Evolutionary conservation across 345 rosid genomes (phyloP).

Genomic region (Euphorbia peplus): DNA sequence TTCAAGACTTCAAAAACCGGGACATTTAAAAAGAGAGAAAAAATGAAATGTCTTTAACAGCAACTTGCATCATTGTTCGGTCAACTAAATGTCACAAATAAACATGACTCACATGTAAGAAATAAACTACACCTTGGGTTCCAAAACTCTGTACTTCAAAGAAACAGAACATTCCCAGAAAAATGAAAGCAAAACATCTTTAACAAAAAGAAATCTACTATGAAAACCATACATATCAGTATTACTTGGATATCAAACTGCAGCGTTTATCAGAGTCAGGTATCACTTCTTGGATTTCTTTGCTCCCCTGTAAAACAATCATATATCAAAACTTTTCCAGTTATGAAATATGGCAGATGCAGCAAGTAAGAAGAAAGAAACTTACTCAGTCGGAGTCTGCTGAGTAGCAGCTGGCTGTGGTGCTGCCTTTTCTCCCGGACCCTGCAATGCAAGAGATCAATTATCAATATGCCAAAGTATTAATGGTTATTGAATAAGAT

Average conservation of each 20-base stretch:
- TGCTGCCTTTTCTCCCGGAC: constrained; percentile 21
- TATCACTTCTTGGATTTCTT: constrained; percentile 27
- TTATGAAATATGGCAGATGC: neutral
- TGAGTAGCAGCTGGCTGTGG: constrained; percentile 19
- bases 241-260: constrained; percentile 5
- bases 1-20: no score
- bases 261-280: constrained; percentile 5
- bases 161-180: constrained; percentile 12
- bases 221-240: constrained; percentile 21
- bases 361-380: neutral
- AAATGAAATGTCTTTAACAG: no score
- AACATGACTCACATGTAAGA: constrained; percentile 14
- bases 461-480: no score
- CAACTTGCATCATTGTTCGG: neutral
- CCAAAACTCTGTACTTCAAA: constrained; percentile 25
- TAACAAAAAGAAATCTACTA: constrained; percentile 21
- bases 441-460: constrained; percentile 8
- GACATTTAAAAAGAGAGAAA: no score
- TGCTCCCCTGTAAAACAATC: constrained; percentile 12
- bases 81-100: neutral
- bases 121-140: constrained; percentile 11
- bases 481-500: no score
- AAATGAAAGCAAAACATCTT: constrained; percentile 18
- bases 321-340: neutral
- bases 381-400: constrained; percentile 19